phyloP scores from a whole-genome alignment of 345 rosid species.

The Salix brachista region DNA sequence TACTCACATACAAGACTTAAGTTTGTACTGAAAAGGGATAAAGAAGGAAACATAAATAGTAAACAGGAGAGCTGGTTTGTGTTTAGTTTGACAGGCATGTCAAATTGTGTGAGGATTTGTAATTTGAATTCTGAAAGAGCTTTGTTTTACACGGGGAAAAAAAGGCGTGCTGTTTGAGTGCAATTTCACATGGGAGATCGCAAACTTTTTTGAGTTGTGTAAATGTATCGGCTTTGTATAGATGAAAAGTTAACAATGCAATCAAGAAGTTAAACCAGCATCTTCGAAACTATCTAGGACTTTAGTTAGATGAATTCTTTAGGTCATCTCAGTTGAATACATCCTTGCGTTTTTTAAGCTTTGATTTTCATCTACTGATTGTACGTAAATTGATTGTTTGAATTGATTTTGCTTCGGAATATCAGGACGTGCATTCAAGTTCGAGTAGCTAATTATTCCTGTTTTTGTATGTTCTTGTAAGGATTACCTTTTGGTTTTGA shows the following conservation, averaged over 20 bases:
- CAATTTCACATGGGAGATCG: neutral
- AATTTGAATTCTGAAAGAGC: neutral
- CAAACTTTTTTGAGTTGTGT: conserved; percentile 3
- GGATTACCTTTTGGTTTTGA: no score
- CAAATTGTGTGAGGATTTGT: neutral
- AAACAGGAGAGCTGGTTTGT: neutral
- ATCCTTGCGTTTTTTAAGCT: neutral
- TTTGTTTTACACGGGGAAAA: neutral
- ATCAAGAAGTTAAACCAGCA: neutral
- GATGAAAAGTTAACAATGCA: neutral
- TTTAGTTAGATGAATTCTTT: neutral
- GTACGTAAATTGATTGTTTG: neutral
- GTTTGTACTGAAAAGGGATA: neutral
- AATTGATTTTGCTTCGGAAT: neutral
- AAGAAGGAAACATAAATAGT: neutral
- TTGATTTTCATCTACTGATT: neutral
- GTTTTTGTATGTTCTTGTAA: no score
- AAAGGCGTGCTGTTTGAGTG: neutral
- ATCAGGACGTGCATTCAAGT: no score
- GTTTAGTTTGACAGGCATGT: neutral
- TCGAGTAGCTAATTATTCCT: no score
- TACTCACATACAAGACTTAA: neutral
- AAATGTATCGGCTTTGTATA: conserved; percentile 16
- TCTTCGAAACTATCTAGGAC: neutral
- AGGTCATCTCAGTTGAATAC: neutral